Evolutionary conservation across 345 rosid genomes (phyloP), one percentile per base, ranked within the genome.

Genomic region (Brassica incana): DNA sequence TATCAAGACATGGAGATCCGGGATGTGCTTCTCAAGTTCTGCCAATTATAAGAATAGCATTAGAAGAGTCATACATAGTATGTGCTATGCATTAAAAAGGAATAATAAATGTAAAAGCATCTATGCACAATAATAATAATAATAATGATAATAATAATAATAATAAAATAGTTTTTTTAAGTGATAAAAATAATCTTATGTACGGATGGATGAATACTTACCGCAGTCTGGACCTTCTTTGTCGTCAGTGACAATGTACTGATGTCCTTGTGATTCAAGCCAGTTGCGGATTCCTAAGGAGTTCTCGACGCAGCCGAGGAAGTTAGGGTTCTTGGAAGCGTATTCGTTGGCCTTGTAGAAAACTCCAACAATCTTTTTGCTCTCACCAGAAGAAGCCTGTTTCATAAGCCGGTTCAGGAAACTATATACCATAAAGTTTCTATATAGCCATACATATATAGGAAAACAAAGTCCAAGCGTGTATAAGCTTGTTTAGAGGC

Each of bases 351-450:
- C 99, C 86, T 95, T 95, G 90, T 95, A 95, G 85, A 95, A 95
- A 65, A 95, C 99, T 2, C 99, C 99, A 50, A 92, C 97, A 52
- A 95, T 92, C 88, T 95, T 95, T 79, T 91, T 91, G 87, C 90
- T 88, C 10, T 80, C 83, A 61, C 86, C 94, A 5, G 92, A 66
- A 76, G 95, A 86, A 73, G 92, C 90, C 97, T 91, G 87, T 75
- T 35, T 64, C 81, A 72, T 36, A 56, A 80, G 15, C 64, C 38
- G 69, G 40, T 30, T 71, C 52, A 64, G 10, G 6, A 74, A 60
- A 43, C 48, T 43, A 43, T 48, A 12, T 14, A 48, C 4, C 54
- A 48, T 48, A 48, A 48, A 48, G 16, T 48, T 14, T 48, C 2
- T 48, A 48, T 12, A 48, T 48, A 48, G 15, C 16, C 25, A 4